Evolutionary conservation across 1,284 basidiomycete species (phyloP).

Genomic region (Irpex rosettiformis): DNA sequence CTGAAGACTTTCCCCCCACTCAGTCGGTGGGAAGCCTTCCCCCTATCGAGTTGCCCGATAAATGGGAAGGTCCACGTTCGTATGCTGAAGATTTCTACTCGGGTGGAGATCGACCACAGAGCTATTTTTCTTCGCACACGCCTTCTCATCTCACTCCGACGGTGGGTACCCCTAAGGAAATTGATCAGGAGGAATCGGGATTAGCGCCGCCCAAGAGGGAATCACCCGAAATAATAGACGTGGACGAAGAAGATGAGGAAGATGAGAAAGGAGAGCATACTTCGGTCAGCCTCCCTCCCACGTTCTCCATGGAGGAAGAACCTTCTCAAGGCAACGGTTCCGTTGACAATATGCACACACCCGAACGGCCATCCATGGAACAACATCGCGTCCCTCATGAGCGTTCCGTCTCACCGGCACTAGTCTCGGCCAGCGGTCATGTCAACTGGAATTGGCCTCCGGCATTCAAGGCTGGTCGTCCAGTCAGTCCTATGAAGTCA

Average conservation of each 20-base stretch:
- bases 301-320: conserved; percentile 12
- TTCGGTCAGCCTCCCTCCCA: too few relatives aligned
- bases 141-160: conserved; percentile 18
- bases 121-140: conserved; percentile 6
- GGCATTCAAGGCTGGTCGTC: conserved; percentile 28
- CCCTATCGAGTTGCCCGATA: conserved; percentile 39
- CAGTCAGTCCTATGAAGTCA: conserved; percentile 26
- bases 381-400: conserved; percentile 5
- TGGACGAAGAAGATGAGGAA: conserved; percentile 1
- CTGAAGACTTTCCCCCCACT: conserved; percentile 7
- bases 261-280: not conserved
- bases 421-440: conserved; percentile 21
- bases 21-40: not conserved
- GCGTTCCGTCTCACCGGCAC: conserved; percentile 13
- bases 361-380: not conserved
- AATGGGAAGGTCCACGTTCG: conserved; percentile 42
- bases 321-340: not conserved
- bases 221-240: too few relatives aligned
- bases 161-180: not conserved
- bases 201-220: too few relatives aligned
- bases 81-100: conserved; percentile 49
- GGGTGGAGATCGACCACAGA: conserved; percentile 27
- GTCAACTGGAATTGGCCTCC: conserved; percentile 38
- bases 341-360: not conserved
- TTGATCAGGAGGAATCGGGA: not conserved